Evolutionary conservation across 495 filamentous ascomycete genomes (phyloP).

Genomic region (Trichoderma virens): DNA sequence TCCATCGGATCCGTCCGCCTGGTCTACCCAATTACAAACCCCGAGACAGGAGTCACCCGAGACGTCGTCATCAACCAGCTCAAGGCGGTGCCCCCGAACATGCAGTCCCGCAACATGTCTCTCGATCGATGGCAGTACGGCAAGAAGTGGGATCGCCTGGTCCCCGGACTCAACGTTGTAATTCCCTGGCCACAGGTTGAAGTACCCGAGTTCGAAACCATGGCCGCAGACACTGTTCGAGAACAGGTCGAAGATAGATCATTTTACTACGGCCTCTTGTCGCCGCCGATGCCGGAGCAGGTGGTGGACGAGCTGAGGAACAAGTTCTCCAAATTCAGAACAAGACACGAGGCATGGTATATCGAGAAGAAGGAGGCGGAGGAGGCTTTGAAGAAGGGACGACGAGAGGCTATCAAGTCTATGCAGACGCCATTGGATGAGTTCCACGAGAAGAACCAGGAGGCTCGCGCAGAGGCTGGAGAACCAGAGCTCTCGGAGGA

Average conservation of each 20-base stretch:
- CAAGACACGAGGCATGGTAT: constrained; percentile 65
- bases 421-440: constrained; percentile 49
- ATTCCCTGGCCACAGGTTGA: constrained; percentile 67
- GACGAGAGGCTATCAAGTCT: constrained; percentile 43
- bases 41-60: constrained; percentile 48
- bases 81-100: constrained; percentile 8
- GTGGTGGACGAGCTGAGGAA: constrained; percentile 85
- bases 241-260: constrained; percentile 67
- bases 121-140: constrained; percentile 39
- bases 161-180: constrained; percentile 52
- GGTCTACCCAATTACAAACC: constrained; percentile 65
- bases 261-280: constrained; percentile 65
- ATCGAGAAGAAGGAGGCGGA: constrained; percentile 54
- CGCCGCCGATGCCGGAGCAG: constrained; percentile 66
- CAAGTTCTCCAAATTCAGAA: constrained; percentile 77
- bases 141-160: constrained; percentile 39
- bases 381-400: constrained; percentile 50
- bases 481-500: constrained; percentile 47
- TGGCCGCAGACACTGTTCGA: constrained; percentile 61
- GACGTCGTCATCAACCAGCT: constrained; percentile 73
- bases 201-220: constrained; percentile 41
- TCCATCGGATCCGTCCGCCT: constrained; percentile 66
- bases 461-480: constrained; percentile 34
- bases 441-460: constrained; percentile 36
- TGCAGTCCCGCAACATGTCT: constrained; percentile 30